These are phyloP conservation scores for Kodamaea arcana DNA, from an alignment of 1,139 yeast species.

Conservation along the genomic window DNA sequence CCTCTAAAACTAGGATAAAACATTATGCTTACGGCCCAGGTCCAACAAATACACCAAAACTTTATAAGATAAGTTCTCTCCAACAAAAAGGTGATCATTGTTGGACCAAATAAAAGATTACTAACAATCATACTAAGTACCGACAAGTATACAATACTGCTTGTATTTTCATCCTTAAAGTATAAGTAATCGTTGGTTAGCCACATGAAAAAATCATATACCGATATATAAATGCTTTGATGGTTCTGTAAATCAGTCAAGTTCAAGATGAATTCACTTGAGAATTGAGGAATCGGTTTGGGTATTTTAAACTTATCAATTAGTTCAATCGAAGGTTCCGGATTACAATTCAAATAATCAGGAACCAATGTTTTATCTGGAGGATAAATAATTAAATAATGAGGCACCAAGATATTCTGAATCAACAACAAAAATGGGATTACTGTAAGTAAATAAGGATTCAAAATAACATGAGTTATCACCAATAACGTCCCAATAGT, in stretches of 20 bases:
- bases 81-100: conserved; percentile 25
- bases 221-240: conserved; percentile 63
- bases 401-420: conserved; percentile 63
- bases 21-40: conserved; percentile 51
- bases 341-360: conserved; percentile 34
- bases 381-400: conserved; percentile 47
- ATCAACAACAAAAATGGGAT: conserved; percentile 54
- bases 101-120: conserved; percentile 31
- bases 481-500: conserved; percentile 59
- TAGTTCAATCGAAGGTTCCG: conserved; percentile 51
- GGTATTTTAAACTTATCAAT: conserved; percentile 50
- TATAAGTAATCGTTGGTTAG: conserved; percentile 56
- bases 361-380: conserved; percentile 29
- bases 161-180: conserved; percentile 60
- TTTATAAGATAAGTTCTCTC: conserved; percentile 34
- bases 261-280: conserved; percentile 74
- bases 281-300: conserved; percentile 73
- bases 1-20: conserved; percentile 57
- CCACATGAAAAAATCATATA: conserved; percentile 55
- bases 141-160: conserved; percentile 48
- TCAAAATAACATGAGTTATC: conserved; percentile 55
- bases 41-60: conserved; percentile 26
- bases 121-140: conserved; percentile 24
- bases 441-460: conserved; percentile 54
- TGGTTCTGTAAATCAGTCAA: conserved; percentile 82